Base-by-base conservation (phyloP, 108 stramenopile species). In the Conticribra weissflogii region DNA sequence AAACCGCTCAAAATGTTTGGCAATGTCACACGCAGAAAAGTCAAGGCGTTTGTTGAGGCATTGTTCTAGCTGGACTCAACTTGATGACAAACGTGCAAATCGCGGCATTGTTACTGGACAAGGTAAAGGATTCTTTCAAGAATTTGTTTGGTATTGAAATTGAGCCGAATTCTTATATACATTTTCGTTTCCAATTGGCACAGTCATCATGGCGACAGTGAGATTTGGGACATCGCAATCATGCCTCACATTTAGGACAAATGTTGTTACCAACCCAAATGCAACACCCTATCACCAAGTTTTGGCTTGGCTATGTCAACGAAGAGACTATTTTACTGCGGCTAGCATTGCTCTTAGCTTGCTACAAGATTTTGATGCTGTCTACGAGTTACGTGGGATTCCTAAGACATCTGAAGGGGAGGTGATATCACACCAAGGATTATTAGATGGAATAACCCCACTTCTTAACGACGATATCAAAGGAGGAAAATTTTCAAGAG, bases 261-360 rank as follows among this genome's bases (percentile, higher is more conserved):
- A 73, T 46, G 63, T 78, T 7, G 59, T 86, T 54, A 67, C 72
- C 12, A 84, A 85, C 64, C 86, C 85, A 0, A 23, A 66, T 14
- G 56, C 90, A 12, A 81, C 89, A 48, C 86, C 90, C 7, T 95
- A 85, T 60, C 69, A 91, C 23, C 82, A 86, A 50, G 84, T 95
- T 15, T 70, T 95, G 58, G 55, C 84, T 8, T 95, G 93, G 93
- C 63, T 95, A 32, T 85, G 76, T 48, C 71, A 85, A 71, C 54
- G 66, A 36, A 55, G 54, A 19, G 89, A 95, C 59, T 95, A 88
- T 52, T 89, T 83, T 53, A 89, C 88, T 48, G 93, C 93, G 23
- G 86, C 90, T 29, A 79, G 79, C 41, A 76, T 95, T 47, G 88
- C 88, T 2, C 58, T 95, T 8, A 85, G 78, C 74, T 74, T 95